Percentiles rank a stretch among this genome's conserved stretches.
phyloP scores from a whole-genome alignment of 306 rosid species.

The Vigna hirtella region DNA sequence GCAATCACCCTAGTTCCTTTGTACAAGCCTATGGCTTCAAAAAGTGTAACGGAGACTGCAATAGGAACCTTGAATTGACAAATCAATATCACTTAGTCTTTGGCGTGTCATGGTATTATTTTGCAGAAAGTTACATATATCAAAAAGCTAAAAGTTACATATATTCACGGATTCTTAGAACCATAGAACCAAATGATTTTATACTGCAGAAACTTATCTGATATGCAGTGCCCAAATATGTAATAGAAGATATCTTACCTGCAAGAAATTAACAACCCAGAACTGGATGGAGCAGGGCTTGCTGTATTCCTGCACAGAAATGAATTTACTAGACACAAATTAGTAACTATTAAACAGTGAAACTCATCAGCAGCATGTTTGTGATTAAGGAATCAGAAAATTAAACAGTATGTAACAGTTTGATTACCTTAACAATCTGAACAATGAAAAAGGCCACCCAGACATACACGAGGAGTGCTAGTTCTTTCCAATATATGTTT shows the following conservation, averaged over 20 bases:
- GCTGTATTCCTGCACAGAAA: slow-evolving; percentile 66
- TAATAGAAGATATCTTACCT: slow-evolving; percentile 52
- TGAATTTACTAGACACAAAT: neutral
- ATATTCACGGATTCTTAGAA: neutral
- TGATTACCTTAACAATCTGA: slow-evolving; percentile 75
- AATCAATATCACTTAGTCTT: slow-evolving; percentile 27
- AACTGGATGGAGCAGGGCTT: slow-evolving; percentile 69
- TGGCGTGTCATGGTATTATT: neutral
- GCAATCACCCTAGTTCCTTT: slow-evolving; percentile 78
- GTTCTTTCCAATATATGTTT: slow-evolving; percentile 77
- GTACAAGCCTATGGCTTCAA: slow-evolving; percentile 70
- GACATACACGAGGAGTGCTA: slow-evolving; percentile 63
- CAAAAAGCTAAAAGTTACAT: neutral
- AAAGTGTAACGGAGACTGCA: slow-evolving; percentile 71
- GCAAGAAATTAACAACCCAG: slow-evolving; percentile 79
- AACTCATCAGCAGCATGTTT: neutral
- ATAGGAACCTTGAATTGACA: slow-evolving; percentile 64
- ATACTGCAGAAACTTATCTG: neutral
- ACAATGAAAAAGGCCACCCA: slow-evolving; percentile 82
- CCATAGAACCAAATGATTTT: neutral
- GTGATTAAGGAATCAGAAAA: slow-evolving; percentile 20
- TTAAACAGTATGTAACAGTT: slow-evolving; percentile 12
- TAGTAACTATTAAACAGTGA: neutral
- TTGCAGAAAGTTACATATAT: neutral
- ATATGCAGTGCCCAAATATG: neutral